These are phyloP conservation scores for Ceratocystis colombiana DNA, from an alignment of 2,329 filamentous ascomycete species.

Conservation along the genomic window DNA sequence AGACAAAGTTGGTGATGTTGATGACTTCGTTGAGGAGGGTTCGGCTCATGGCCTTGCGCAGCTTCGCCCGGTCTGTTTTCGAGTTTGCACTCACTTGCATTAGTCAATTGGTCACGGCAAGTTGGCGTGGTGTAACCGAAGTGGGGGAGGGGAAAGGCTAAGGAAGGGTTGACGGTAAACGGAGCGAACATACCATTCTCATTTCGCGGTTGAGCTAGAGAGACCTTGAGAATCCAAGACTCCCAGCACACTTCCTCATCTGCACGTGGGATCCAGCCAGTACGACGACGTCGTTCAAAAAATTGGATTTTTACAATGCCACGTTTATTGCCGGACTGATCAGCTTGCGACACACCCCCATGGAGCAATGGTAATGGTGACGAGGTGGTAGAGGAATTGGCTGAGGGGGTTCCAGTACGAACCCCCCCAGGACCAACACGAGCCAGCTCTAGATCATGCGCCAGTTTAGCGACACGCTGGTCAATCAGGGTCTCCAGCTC, in stretches of 20 bases:
- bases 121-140: constrained; percentile 14
- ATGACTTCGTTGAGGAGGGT: constrained; percentile 77
- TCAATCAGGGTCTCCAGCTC: constrained; percentile 92
- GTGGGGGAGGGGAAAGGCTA: background rate
- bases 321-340: constrained; percentile 46
- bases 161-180: background rate
- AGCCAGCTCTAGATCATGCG: constrained; percentile 21
- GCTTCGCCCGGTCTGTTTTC: constrained; percentile 65
- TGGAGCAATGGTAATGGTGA: constrained; percentile 20
- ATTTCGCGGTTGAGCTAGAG: constrained; percentile 78
- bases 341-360: constrained; percentile 20
- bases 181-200: constrained; percentile 60
- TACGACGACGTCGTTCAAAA: constrained; percentile 81
- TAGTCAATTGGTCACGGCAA: background rate
- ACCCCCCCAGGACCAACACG: constrained; percentile 26
- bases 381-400: constrained; percentile 7
- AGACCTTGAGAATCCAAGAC: constrained; percentile 86
- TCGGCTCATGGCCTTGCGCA: constrained; percentile 81
- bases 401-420: constrained; percentile 25
- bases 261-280: constrained; percentile 65
- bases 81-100: background rate
- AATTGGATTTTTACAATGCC: constrained; percentile 82
- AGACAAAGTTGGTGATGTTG: constrained; percentile 81
- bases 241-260: constrained; percentile 98
- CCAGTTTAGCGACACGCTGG: constrained; percentile 64